phyloP scores from a whole-genome alignment of 208 protist species.

The Crithidia expoeki region DNA sequence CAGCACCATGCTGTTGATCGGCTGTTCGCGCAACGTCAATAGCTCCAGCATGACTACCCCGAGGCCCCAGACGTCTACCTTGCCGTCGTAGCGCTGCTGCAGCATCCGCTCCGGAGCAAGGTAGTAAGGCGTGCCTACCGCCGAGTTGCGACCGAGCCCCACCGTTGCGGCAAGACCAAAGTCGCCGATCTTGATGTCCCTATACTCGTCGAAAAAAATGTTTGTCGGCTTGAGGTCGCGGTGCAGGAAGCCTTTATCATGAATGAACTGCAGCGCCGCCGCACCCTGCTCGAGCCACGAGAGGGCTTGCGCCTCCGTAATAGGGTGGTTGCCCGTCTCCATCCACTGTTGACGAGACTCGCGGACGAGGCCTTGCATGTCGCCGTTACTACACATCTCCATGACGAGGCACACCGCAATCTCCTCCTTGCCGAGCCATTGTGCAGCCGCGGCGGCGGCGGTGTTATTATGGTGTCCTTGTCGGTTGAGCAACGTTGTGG shows the following conservation, averaged over 20 bases:
- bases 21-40: conserved; percentile 75
- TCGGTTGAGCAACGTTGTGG: conserved; percentile 18
- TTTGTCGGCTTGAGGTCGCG: conserved; percentile 92
- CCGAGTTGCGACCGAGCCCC: conserved; percentile 59
- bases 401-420: conserved; percentile 88
- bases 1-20: conserved; percentile 84
- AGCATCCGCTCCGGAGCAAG: conserved; percentile 91
- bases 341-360: conserved; percentile 72
- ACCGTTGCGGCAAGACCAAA: conserved; percentile 86
- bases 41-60: conserved; percentile 83
- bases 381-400: conserved; percentile 83
- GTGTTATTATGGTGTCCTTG: not conserved
- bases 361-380: conserved; percentile 66
- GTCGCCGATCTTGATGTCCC: conserved; percentile 85
- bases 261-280: conserved; percentile 80
- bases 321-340: conserved; percentile 66
- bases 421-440: conserved; percentile 42
- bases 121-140: conserved; percentile 92
- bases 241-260: conserved; percentile 83
- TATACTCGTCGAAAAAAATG: conserved; percentile 85
- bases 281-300: conserved; percentile 84
- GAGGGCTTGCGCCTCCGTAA: conserved; percentile 63
- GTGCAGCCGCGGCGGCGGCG: not conserved
- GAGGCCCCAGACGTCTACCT: conserved; percentile 89
- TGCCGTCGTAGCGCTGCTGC: conserved; percentile 79